Conservation (phyloP, 2,329 filamentous ascomycete genomes). For the Clonostachys solani region DNA sequence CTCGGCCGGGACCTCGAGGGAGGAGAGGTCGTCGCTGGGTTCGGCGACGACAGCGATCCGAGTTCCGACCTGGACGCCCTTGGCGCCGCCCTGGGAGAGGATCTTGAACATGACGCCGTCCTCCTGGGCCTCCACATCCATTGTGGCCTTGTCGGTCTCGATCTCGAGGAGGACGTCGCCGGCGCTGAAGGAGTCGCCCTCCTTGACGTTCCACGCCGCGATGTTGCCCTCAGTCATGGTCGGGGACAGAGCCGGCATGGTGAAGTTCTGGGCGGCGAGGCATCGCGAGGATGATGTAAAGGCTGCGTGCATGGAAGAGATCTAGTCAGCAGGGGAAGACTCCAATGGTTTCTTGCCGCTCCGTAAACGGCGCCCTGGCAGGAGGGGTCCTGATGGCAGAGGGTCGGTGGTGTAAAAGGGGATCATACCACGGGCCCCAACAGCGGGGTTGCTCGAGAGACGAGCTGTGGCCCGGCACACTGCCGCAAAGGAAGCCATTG, state of each 20-base stretch:
- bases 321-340: neutral
- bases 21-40: conserved; percentile 70
- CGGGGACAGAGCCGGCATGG: conserved; percentile 85
- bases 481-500: conserved; percentile 64
- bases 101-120: conserved; percentile 86
- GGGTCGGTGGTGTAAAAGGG: neutral
- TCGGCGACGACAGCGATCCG: conserved; percentile 84
- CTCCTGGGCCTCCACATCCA: conserved; percentile 92
- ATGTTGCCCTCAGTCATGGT: conserved; percentile 96
- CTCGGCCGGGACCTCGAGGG: conserved; percentile 72
- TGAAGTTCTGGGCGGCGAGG: conserved; percentile 79
- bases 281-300: conserved; percentile 58
- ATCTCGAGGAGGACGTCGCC: conserved; percentile 89
- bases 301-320: conserved; percentile 34
- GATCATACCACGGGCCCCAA: conserved; percentile 51
- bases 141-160: conserved; percentile 90
- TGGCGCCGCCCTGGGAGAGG: conserved; percentile 66
- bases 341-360: too few species aligned
- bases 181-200: conserved; percentile 76
- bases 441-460: conserved; percentile 43
- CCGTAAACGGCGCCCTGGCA: too few species aligned
- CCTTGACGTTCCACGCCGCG: conserved; percentile 78
- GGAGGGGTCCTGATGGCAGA: too few species aligned
- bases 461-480: conserved; percentile 61
- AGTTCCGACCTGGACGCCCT: conserved; percentile 71